Evolutionary conservation across 2,329 filamentous ascomycete species (phyloP).

Genomic region (Ampelomyces quisqualis): DNA sequence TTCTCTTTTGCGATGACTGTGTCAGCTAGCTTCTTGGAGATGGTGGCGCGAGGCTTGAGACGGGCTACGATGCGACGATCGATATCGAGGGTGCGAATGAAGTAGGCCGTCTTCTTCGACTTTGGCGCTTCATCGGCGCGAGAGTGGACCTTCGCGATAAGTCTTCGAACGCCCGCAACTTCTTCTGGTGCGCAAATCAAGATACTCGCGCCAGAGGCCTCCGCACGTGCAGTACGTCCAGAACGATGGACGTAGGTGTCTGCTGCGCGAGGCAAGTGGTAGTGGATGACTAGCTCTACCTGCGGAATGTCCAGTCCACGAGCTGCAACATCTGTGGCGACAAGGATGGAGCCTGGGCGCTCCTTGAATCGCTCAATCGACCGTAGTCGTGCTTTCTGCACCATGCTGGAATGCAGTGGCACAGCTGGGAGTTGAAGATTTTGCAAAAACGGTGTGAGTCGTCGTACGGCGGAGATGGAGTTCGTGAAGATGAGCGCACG

Average conservation of each 20-base stretch:
- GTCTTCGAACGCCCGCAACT: slow-evolving; percentile 75
- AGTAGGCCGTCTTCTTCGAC: slow-evolving; percentile 58
- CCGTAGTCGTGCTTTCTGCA: slow-evolving; percentile 90
- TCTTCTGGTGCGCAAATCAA: slow-evolving; percentile 91
- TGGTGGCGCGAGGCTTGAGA: slow-evolving; percentile 71
- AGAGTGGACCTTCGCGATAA: slow-evolving; percentile 86
- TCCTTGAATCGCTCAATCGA: slow-evolving; percentile 86
- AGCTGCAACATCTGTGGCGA: slow-evolving; percentile 92
- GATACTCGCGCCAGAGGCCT: slow-evolving; percentile 75
- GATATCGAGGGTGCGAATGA: slow-evolving; percentile 78
- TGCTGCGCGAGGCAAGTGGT: slow-evolving; percentile 87
- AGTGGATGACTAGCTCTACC: slow-evolving; percentile 89
- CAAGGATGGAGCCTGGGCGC: slow-evolving; percentile 65
- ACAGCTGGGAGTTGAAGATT: slow-evolving; percentile 75
- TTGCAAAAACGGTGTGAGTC: slow-evolving; percentile 79
- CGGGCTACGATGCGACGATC: slow-evolving; percentile 76
- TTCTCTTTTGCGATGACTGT: slow-evolving; percentile 83
- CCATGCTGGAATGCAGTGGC: slow-evolving; percentile 89
- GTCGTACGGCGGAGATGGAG: slow-evolving; percentile 88
- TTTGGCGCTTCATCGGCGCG: slow-evolving; percentile 50
- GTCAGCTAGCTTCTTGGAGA: slow-evolving; percentile 88
- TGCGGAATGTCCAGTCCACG: slow-evolving; percentile 89
- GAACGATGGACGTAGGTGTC: slow-evolving; percentile 96
- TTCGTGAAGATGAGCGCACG: slow-evolving; percentile 93
- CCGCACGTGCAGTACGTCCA: slow-evolving; percentile 85